phyloP scores from a whole-genome alignment of 202 grass and related monocot genomes.

The Carex sylvatica region DNA sequence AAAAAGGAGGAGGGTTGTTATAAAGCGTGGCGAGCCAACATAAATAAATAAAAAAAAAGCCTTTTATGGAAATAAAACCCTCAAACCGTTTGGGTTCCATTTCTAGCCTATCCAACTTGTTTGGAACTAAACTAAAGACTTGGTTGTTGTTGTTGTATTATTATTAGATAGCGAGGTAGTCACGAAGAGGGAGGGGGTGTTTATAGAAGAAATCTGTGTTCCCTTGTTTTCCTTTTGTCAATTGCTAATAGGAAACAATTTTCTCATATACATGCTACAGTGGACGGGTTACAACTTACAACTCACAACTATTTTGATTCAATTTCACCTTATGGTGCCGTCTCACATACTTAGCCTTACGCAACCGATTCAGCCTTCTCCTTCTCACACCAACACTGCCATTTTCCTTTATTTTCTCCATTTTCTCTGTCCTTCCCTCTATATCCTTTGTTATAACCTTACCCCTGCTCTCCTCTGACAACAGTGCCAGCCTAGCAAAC shows the following conservation, averaged over 20 bases:
- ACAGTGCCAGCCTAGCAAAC: conserved; percentile 80
- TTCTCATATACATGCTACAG: background rate
- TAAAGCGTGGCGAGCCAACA: too few species aligned
- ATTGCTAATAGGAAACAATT: too few species aligned
- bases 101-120: too few species aligned
- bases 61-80: too few species aligned
- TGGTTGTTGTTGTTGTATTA: too few species aligned
- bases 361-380: conserved; percentile 34
- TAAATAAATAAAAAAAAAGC: too few species aligned
- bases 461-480: conserved; percentile 73
- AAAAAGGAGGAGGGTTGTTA: too few species aligned
- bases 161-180: too few species aligned
- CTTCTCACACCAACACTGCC: conserved; percentile 41
- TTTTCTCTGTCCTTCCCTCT: conserved; percentile 73
- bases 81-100: too few species aligned
- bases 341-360: conserved; percentile 50
- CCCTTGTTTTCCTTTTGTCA: background rate
- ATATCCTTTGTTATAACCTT: conserved; percentile 71
- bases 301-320: conserved; percentile 36
- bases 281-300: background rate
- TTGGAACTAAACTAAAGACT: too few species aligned
- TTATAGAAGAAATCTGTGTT: background rate
- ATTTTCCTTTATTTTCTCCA: conserved; percentile 59
- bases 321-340: conserved; percentile 40
- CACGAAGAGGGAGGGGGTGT: background rate